Evolutionary conservation across 805 yeast species (phyloP).

Genomic region (Candida chauliodis): DNA sequence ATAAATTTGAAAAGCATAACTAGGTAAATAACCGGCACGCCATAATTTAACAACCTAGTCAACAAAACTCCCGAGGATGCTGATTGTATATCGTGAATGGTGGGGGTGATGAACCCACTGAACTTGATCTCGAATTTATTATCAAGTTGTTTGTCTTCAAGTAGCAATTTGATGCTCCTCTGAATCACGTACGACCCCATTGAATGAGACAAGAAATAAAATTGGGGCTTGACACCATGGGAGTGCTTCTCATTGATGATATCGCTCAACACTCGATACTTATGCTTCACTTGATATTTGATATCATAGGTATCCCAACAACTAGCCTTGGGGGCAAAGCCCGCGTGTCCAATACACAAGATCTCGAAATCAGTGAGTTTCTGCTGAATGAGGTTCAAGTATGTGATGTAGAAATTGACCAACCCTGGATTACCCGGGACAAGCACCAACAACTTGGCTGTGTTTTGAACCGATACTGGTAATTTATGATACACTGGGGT

Average conservation of each 20-base stretch:
- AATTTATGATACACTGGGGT: constrained; percentile 26
- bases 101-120: constrained; percentile 67
- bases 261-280: constrained; percentile 45
- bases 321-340: constrained; percentile 38
- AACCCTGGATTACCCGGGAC: constrained; percentile 82
- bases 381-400: constrained; percentile 42
- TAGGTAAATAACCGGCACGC: constrained; percentile 25
- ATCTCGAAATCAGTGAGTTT: constrained; percentile 47
- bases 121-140: constrained; percentile 28
- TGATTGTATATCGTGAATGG: constrained; percentile 57
- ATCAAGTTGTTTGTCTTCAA: constrained; percentile 20
- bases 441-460: constrained; percentile 45
- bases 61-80: constrained; percentile 33
- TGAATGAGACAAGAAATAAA: constrained; percentile 63
- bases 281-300: constrained; percentile 58
- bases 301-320: constrained; percentile 34
- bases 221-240: constrained; percentile 21
- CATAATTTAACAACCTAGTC: constrained; percentile 17
- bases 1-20: constrained; percentile 21
- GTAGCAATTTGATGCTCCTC: constrained; percentile 37
- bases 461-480: constrained; percentile 10
- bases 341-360: constrained; percentile 63
- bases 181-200: constrained; percentile 67
- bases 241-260: constrained; percentile 15
- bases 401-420: constrained; percentile 58